Base-by-base conservation (phyloP, 2,329 filamentous ascomycete genomes). In the Xylaria arbuscula region DNA sequence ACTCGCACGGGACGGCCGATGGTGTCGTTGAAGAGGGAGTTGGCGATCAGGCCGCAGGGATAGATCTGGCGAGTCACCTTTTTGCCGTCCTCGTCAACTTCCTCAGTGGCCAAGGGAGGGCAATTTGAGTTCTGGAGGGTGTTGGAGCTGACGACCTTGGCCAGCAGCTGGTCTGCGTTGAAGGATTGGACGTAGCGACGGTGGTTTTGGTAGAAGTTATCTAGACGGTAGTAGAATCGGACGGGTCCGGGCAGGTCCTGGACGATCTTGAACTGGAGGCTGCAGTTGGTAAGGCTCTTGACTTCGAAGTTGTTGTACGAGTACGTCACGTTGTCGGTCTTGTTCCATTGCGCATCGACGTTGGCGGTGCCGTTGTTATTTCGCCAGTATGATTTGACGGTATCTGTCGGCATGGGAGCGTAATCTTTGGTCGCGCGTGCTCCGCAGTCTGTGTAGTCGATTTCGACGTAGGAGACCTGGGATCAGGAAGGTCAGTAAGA, bases 171-270 rank as follows among this genome's bases (percentile, higher is more conserved):
- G 61, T 92, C 86, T 66, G 90, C 87, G 77, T 94, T 92, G 76
- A 97, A 92, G 1, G 93, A 97, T 78, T 93, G 92, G 69, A 98
- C 96, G 75, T 99, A 99, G 80, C 95, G 91, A 72, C 96, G 92
- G 79, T 99, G 96, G 79, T 99, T 99, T 81, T 99, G 96, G 84
- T 98, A 98, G 83, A 99, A 99, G 82, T 98, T 97, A 66, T 93
- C 95, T 71, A 99, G 89, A 74, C 92, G 92, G 81, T 99, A 99
- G 84, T 98, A 99, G 81, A 98, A 89, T 69, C 95, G 88, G 11
- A 99, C 92, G 0, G 95, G 94, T 0, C 94, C 88, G 2, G 87
- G 85, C 81, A 99, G 90, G 67, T 89, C 84, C 75, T 95, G 90
- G 1, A 93, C 93, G 9, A 98, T 89, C 42, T 87, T 84, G 81